Percentiles rank a stretch among this genome's conserved stretches.
phyloP scores from a whole-genome alignment of 2,329 filamentous ascomycete species.

The Parastagonospora nodorum region DNA sequence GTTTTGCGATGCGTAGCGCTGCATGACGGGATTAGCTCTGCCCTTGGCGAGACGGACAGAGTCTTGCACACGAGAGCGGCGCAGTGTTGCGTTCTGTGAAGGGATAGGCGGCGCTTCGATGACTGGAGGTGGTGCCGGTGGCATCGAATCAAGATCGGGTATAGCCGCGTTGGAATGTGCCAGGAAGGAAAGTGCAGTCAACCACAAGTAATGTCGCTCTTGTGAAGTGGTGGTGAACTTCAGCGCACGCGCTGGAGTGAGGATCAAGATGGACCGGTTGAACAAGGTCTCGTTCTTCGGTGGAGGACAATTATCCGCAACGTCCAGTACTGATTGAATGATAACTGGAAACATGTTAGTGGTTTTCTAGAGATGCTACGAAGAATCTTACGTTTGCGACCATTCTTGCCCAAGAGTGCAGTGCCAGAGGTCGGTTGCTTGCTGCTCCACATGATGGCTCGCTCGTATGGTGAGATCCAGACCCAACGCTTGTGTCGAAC shows the following conservation, averaged over 20 bases:
- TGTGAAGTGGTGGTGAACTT: constrained; percentile 87
- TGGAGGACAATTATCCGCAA: constrained; percentile 88
- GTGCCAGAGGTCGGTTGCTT: constrained; percentile 90
- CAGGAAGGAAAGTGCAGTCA: constrained; percentile 92
- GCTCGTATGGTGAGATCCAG: constrained; percentile 95
- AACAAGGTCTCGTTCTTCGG: constrained; percentile 77
- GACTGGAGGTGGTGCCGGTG: constrained; percentile 49
- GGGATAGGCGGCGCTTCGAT: constrained; percentile 43
- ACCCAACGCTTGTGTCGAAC: constrained; percentile 94
- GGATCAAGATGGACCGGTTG: constrained; percentile 90
- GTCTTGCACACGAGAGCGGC: constrained; percentile 73
- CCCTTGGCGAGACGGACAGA: constrained; percentile 89
- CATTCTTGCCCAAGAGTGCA: constrained; percentile 90
- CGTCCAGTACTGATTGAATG: constrained; percentile 95
- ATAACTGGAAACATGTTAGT: constrained; percentile 63
- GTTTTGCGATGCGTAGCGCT: constrained; percentile 39
- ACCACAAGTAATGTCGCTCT: constrained; percentile 92
- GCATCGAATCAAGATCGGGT: constrained; percentile 66
- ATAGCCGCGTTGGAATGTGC: constrained; percentile 85
- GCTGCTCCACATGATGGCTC: constrained; percentile 96
- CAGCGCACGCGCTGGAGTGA: constrained; percentile 89
- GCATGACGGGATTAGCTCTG: constrained; percentile 49
- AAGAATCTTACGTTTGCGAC: constrained; percentile 80
- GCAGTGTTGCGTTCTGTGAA: constrained; percentile 45
- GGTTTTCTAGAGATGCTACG: neutral